Conservation (phyloP, 1,284 basidiomycete genomes). For the Xerocomus amazonicus region DNA sequence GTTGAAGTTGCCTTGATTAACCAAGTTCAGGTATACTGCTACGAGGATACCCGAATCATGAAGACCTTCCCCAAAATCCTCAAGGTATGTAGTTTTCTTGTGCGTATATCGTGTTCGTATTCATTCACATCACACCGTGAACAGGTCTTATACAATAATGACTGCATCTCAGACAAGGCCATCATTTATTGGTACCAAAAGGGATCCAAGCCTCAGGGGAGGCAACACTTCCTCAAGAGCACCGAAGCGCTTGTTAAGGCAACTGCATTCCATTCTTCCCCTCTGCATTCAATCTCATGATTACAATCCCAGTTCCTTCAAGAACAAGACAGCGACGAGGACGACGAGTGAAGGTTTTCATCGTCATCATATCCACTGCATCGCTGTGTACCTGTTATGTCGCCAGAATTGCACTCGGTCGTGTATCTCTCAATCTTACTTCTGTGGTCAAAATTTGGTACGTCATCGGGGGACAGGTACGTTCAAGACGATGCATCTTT, state of each 20-base stretch:
- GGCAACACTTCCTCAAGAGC: constrained; percentile 90
- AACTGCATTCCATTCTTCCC: constrained; percentile 20
- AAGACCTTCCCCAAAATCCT: constrained; percentile 92
- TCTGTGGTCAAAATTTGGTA: background rate
- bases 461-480: constrained; percentile 2
- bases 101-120: background rate
- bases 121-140: constrained; percentile 1
- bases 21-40: constrained; percentile 90
- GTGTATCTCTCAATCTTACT: constrained; percentile 11
- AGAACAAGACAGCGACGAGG: constrained; percentile 75
- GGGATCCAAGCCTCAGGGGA: constrained; percentile 91
- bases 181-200: constrained; percentile 98
- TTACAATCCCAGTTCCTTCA: constrained; percentile 60
- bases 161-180: constrained; percentile 91
- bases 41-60: constrained; percentile 91
- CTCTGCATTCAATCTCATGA: constrained; percentile 15
- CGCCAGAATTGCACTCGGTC: constrained; percentile 15
- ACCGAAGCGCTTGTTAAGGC: constrained; percentile 90
- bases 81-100: constrained; percentile 51
- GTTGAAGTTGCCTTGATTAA: constrained; percentile 92
- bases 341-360: constrained; percentile 44
- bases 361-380: constrained; percentile 1
- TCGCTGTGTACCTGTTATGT: constrained; percentile 18
- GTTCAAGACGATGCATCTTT: constrained; percentile 2
- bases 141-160: constrained; percentile 90